Base-by-base conservation (phyloP, 2,329 filamentous ascomycete species). In the Phymatotrichopsis omnivora region DNA sequence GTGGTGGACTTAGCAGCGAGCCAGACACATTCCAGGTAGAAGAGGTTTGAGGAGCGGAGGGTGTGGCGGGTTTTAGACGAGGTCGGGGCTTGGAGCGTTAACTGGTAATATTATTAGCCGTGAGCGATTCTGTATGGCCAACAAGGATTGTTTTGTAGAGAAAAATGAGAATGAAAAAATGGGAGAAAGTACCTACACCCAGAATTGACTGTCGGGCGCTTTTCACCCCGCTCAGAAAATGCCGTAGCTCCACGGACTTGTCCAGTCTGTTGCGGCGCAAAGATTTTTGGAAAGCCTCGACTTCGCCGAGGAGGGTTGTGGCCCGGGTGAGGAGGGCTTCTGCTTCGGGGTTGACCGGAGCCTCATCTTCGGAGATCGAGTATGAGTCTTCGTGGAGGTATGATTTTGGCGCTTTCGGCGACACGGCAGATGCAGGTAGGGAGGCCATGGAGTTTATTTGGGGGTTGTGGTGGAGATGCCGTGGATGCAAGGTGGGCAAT, bases 21-120 rank as follows among this genome's bases (percentile, higher is more conserved):
- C 80, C 80, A 83, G 2, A 82, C 67, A 5, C 73, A 69, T 52
- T 75, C 70, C 42, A 77, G 74, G 57, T 80, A 82, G 0, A 74
- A 70, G 8, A 82, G 58, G 61, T 84, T 84, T 1, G 76, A 80
- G 6, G 76, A 80, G 38, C 72, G 68, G 34, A 81, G 64, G 22
- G 73, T 70, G 58, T 80, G 75, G n/a, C 67, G 59, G 12, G 66
- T 59, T 42, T 65, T 62, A 33, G 56, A 57, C 7, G 43, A 50
- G 10, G 49, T 45, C 25, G 44, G 51, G 4, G 45, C 29, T n/a
- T 36, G 47, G 31, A 55, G 53, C 11, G 42, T 39, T 39, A 51
- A 30, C 54, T 52, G 33, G 38, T 11, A 5, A 10, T 12, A 31
- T 52, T 51, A 1, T 51, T 49, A 17, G 55, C 28, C 45, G 31